Evolutionary conservation across 179 eudicot species (phyloP).

Genomic region (Drosera spatulata): DNA sequence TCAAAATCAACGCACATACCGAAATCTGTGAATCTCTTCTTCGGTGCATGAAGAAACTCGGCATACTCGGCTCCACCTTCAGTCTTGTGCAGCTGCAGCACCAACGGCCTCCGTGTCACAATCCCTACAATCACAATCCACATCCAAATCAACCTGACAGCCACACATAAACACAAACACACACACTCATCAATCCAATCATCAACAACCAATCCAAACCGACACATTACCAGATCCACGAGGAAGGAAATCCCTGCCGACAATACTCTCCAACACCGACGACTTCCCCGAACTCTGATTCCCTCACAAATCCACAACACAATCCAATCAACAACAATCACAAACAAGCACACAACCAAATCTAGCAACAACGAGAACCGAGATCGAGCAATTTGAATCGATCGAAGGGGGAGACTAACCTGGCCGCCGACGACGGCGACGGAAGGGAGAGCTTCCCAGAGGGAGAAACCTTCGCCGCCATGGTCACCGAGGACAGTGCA

Average conservation of each 20-base stretch:
- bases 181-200: too few relatives aligned
- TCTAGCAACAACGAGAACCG: too few relatives aligned
- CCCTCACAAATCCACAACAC: too few relatives aligned
- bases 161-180: neutral
- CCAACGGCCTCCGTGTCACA: slow-evolving; percentile 98
- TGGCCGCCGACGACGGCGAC: slow-evolving; percentile 99
- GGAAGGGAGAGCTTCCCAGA: slow-evolving; percentile 94
- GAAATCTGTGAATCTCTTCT: slow-evolving; percentile 74
- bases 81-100: slow-evolving; percentile 81
- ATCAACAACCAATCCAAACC: too few relatives aligned
- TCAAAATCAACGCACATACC: slow-evolving; percentile 27
- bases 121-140: slow-evolving; percentile 39
- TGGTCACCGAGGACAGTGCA: slow-evolving; percentile 95
- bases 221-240: slow-evolving; percentile 87
- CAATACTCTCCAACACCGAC: slow-evolving; percentile 92
- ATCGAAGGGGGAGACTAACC: slow-evolving; percentile 20
- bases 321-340: too few relatives aligned
- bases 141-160: neutral
- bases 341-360: too few relatives aligned
- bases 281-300: slow-evolving; percentile 94
- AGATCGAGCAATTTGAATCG: too few relatives aligned
- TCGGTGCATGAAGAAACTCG: slow-evolving; percentile 86
- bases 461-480: slow-evolving; percentile 84
- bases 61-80: slow-evolving; percentile 92
- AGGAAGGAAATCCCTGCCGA: slow-evolving; percentile 95